phyloP scores from a whole-genome alignment of 176 grass and related monocot species.

The Dactylis glomerata region DNA sequence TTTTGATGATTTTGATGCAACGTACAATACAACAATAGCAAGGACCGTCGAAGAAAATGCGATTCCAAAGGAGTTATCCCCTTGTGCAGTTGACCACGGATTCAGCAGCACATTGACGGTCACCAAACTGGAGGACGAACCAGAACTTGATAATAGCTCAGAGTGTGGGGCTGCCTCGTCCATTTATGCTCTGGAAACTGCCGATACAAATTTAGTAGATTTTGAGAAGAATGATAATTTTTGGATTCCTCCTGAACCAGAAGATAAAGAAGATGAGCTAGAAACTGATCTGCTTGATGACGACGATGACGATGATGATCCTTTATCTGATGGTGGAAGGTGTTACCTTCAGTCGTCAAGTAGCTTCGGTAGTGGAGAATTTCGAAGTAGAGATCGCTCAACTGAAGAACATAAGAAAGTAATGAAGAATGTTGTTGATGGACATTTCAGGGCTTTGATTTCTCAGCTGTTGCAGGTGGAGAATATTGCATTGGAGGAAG shows the following conservation, averaged over 20 bases:
- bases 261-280: constrained; percentile 76
- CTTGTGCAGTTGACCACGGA: constrained; percentile 32
- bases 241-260: constrained; percentile 91
- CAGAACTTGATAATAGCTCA: constrained; percentile 78
- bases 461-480: constrained; percentile 81
- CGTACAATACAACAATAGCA: constrained; percentile 41
- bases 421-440: constrained; percentile 80
- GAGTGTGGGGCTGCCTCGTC: constrained; percentile 71
- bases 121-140: constrained; percentile 72
- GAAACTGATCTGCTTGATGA: constrained; percentile 45
- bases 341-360: constrained; percentile 49
- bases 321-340: constrained; percentile 34
- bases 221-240: constrained; percentile 76
- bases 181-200: constrained; percentile 75
- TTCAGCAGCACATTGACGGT: constrained; percentile 21
- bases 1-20: constrained; percentile 47
- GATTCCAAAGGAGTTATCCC: constrained; percentile 42
- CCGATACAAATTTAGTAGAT: constrained; percentile 59
- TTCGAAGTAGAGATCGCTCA: constrained; percentile 45
- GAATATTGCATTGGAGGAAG: constrained; percentile 59
- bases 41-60: constrained; percentile 42
- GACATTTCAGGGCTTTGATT: constrained; percentile 88
- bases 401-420: constrained; percentile 76
- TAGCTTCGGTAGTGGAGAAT: constrained; percentile 72
- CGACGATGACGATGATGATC: constrained; percentile 32